Conservation (phyloP, 75 land plant genomes). For the Pseudotsuga menziesii region DNA sequence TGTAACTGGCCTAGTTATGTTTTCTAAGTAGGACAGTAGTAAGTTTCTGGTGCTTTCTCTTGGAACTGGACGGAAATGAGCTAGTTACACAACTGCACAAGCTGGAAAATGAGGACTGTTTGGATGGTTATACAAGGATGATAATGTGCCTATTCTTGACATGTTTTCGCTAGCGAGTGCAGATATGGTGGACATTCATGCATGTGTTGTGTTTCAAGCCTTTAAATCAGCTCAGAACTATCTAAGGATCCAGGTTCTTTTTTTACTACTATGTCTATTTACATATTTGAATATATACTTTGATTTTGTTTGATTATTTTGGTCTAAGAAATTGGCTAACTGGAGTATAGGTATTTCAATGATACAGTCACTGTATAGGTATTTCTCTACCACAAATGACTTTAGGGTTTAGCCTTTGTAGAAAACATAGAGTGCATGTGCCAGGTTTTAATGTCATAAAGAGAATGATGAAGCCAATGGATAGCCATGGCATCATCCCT, state of each 20-base stretch:
- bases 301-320: no score
- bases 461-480: no score
- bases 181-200: constrained; percentile 47
- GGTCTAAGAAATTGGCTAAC: no score
- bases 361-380: no score
- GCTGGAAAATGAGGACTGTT: constrained; percentile 43
- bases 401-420: no score
- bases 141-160: constrained; percentile 31
- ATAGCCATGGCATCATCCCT: no score
- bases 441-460: no score
- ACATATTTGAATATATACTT: no score
- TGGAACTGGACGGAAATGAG: constrained; percentile 21
- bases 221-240: constrained; percentile 25
- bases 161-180: constrained; percentile 34
- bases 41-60: constrained; percentile 34
- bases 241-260: constrained; percentile 37
- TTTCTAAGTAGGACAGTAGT: background rate
- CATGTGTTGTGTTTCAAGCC: constrained; percentile 36
- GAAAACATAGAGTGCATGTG: no score
- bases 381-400: no score
- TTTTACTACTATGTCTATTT: no score
- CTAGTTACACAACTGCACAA: constrained; percentile 11
- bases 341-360: no score
- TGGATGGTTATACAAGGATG: constrained; percentile 34
- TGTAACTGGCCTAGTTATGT: background rate